These are phyloP conservation scores for Penicillium polonicum DNA, from an alignment of 2,329 filamentous ascomycete species.

Conservation along the genomic window DNA sequence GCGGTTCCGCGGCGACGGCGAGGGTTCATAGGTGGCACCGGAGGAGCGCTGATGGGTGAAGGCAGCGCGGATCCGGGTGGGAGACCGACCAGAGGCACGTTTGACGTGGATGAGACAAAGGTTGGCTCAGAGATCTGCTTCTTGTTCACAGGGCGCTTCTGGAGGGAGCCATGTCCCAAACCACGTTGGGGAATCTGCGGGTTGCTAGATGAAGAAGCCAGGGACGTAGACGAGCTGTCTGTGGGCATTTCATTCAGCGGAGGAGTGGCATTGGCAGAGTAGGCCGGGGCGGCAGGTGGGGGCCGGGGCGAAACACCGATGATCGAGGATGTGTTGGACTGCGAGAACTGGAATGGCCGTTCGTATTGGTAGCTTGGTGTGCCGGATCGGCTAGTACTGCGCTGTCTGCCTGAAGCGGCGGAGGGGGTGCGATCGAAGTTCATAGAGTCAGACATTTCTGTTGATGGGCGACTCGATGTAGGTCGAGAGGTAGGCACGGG, in stretches of 20 bases:
- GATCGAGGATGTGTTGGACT: conserved; percentile 30
- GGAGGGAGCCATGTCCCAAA: conserved; percentile 33
- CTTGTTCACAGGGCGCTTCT: conserved; percentile 61
- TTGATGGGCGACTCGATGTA: conserved; percentile 40
- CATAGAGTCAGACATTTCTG: conserved; percentile 31
- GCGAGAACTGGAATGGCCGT: conserved; percentile 30
- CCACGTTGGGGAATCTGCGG: conserved; percentile 32
- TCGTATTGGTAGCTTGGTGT: conserved; percentile 38
- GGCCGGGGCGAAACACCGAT: conserved; percentile 45
- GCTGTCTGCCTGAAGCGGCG: conserved; percentile 39
- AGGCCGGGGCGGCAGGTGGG: conserved; percentile 47
- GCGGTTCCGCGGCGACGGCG: conserved; percentile 53
- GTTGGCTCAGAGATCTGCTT: conserved; percentile 62
- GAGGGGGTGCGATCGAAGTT: conserved; percentile 40
- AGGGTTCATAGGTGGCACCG: conserved; percentile 61
- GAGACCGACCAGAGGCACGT: conserved; percentile 58
- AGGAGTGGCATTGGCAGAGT: conserved; percentile 55
- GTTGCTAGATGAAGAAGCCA: conserved; percentile 23
- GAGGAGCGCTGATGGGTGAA: conserved; percentile 52
- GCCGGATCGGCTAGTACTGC: conserved; percentile 40
- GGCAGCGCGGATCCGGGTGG: conserved; percentile 56
- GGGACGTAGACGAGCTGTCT: conserved; percentile 42
- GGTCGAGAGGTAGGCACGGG: conserved; percentile 29
- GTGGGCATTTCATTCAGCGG: conserved; percentile 49
- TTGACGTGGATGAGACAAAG: conserved; percentile 54